Percentiles rank a stretch among this genome's conserved stretches.
These are phyloP conservation scores for Dactylellina drechsleri DNA, from an alignment of 2,329 filamentous ascomycete genomes.

Conservation along the genomic window DNA sequence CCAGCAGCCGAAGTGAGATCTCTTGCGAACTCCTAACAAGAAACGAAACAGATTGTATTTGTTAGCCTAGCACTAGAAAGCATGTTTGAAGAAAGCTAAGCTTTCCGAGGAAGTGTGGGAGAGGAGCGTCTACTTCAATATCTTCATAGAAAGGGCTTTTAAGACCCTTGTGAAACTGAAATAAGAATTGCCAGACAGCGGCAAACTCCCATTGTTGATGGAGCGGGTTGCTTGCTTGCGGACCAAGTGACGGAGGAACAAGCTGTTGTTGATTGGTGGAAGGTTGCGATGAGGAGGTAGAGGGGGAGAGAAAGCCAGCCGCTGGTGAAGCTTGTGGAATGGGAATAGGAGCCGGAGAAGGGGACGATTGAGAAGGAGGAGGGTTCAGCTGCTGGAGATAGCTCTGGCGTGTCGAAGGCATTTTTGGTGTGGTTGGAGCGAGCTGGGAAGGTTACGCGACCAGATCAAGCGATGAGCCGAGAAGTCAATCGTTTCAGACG, in stretches of 20 bases:
- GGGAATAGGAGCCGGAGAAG: background rate
- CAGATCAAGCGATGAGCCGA: conserved; percentile 2
- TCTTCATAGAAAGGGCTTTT: conserved; percentile 88
- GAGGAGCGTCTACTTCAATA: conserved; percentile 74
- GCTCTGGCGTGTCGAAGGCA: conserved; percentile 51
- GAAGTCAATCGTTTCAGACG: background rate
- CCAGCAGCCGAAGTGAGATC: conserved; percentile 37
- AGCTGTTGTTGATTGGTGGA: conserved; percentile 10
- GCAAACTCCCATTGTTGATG: conserved; percentile 52
- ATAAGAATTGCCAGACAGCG: conserved; percentile 84
- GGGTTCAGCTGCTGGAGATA: conserved; percentile 11
- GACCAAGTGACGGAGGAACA: background rate
- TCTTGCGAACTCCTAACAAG: conserved; percentile 43
- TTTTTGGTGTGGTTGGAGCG: conserved; percentile 24
- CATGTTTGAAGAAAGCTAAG: conserved; percentile 4
- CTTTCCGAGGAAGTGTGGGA: background rate
- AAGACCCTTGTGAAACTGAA: conserved; percentile 83
- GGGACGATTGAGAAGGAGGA: background rate
- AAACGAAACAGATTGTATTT: background rate
- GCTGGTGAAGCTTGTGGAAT: background rate
- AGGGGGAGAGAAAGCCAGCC: background rate
- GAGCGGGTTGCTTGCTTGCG: conserved; percentile 26
- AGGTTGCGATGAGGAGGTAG: conserved; percentile 8
- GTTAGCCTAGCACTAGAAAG: background rate
- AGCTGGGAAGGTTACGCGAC: conserved; percentile 40